phyloP scores from a whole-genome alignment of 73 alveolate genomes.

The Durusdinium trenchii region DNA sequence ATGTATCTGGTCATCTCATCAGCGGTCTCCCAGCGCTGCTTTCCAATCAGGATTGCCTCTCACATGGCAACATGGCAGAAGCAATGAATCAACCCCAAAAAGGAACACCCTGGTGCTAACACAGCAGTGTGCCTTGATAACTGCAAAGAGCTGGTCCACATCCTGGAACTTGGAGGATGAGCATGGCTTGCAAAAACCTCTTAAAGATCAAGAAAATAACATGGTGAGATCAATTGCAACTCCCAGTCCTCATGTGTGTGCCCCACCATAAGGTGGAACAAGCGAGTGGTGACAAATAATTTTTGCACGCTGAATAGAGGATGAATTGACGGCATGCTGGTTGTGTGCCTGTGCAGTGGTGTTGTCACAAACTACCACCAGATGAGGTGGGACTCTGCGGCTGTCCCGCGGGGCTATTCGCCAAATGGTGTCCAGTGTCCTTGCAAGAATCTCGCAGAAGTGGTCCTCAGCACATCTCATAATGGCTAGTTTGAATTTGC shows the following conservation, averaged over 20 bases:
- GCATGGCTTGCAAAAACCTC: neutral
- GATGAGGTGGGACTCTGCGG: neutral
- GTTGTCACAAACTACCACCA: neutral
- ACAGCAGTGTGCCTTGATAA: neutral
- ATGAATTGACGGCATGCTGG: neutral
- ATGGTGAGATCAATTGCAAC: no score
- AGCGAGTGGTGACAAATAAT: neutral
- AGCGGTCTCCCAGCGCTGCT: no score
- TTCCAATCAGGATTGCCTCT: no score
- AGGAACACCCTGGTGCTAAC: neutral
- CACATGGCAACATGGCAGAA: no score
- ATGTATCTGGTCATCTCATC: no score
- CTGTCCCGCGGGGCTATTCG: neutral
- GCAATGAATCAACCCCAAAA: no score
- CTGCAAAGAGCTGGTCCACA: neutral
- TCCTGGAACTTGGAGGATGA: neutral
- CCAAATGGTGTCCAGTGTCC: neutral
- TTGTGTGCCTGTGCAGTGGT: neutral
- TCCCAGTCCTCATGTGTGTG: slow-evolving; percentile 9
- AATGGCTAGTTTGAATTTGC: no score
- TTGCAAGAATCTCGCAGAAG: neutral
- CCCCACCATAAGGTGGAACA: neutral
- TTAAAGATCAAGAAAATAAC: no score
- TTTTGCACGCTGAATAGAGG: neutral
- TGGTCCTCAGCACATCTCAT: neutral